Base-by-base conservation (phyloP, 2,329 filamentous ascomycete genomes). In the Talaromyces sp. region DNA sequence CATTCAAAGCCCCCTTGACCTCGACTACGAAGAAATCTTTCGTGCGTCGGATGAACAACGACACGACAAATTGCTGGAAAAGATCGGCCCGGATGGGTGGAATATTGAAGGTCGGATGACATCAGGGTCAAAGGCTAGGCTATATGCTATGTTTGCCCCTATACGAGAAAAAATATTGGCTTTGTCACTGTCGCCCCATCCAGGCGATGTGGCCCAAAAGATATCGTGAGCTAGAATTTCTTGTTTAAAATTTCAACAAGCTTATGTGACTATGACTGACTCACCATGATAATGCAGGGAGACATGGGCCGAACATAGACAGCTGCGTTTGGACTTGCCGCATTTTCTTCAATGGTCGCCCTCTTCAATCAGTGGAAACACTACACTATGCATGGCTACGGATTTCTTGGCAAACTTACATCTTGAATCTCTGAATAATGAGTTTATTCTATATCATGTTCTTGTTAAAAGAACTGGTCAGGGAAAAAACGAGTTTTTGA, bases 21-120 rank as follows among this genome's bases (percentile, higher is more conserved):
- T 71, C 7, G 56, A 58, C 7, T 62, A 61, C 26, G 65, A 68
- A 4, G 61, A 66, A 9, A 35, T 71, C 5, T 60, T 64, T 7
- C 38, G 63, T 19, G 50, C 65, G 26, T 60, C 64, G 1, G 53
- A 49, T 1, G 59, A 57, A 19, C 41, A 66, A 26, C 58, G 56
- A 19, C 41, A 66, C 19, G 27, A 60, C 57, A 52, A n/a, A 63
- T 3, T 58, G 29, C 14, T 43, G 24, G 38, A 26, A 43, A 60
- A 58, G 11, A 59, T 69, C 6, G 66, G 64, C 13, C 26, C 60
- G 1, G 58, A 64, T 24, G 69, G 69, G 6, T 71, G 68, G 69
- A 68, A 67, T 21, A 60, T 59, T 1, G 59, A 68, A 19, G 61
- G 59, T 19, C 59, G 29, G 49, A 62, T 60, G 46, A 50, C 26